A percentile compares a stretch with the other conserved stretches of the same genome.
phyloP scores from a whole-genome alignment of 805 yeast genomes.

The Komagataella populi region DNA sequence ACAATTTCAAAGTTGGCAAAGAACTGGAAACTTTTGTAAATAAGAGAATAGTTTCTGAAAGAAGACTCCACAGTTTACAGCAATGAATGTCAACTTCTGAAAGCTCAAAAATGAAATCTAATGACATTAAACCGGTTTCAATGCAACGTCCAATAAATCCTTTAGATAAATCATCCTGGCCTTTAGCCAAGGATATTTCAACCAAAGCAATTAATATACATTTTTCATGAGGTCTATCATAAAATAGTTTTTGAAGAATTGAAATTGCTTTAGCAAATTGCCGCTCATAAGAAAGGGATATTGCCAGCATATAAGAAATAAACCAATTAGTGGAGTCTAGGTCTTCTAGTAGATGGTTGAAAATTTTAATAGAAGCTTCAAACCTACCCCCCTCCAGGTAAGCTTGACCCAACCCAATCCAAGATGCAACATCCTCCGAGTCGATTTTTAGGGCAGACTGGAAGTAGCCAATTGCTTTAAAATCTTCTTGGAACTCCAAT shows the following conservation, averaged over 20 bases:
- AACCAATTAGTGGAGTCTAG: conserved; percentile 44
- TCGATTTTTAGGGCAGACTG: conserved; percentile 71
- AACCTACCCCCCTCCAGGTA: conserved; percentile 73
- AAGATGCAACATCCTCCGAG: conserved; percentile 58
- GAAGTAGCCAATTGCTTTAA: conserved; percentile 76
- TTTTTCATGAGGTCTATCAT: conserved; percentile 30
- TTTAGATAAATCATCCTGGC: conserved; percentile 33
- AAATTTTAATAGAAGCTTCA: conserved; percentile 79
- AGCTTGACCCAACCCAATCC: conserved; percentile 98
- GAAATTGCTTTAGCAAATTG: conserved; percentile 50
- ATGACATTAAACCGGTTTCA: not conserved
- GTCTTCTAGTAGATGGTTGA: conserved; percentile 40
- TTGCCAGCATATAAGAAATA: conserved; percentile 54
- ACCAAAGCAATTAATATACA: conserved; percentile 38
- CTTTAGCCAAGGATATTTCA: conserved; percentile 41
- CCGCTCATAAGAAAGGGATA: conserved; percentile 47
- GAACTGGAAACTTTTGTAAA: not conserved
- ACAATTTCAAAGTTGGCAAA: not conserved
- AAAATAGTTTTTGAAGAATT: conserved; percentile 28
- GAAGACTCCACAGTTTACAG: not conserved
- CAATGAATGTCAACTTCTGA: not conserved
- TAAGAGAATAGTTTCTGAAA: not conserved
- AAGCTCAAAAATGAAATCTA: not conserved
- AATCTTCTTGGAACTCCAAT: conserved; percentile 57
- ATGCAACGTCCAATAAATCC: conserved; percentile 49